Base-by-base conservation (phyloP, 371 early-diverging fungal genomes). In the Rhizopus microsporus region DNA sequence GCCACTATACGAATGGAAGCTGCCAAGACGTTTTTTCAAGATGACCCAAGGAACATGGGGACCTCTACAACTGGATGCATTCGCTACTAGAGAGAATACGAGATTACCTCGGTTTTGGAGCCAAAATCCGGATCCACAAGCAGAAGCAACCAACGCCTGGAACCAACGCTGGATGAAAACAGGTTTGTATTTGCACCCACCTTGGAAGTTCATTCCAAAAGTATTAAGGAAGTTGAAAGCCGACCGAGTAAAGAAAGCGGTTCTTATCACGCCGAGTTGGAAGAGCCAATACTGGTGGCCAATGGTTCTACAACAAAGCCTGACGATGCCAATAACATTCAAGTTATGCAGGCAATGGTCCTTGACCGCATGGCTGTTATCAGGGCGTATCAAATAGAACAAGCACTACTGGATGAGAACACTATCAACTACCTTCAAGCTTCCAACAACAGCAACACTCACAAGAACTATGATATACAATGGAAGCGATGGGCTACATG, bases 181-280 rank as follows among this genome's bases (percentile, higher is more conserved):
- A n/a, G 56, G 51, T 0, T 2, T 59, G 17, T 64, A 46, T 29
- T 3, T 46, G 13, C 34, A 34, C 8, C 47, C 57, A 17, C 52
- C 52, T 7, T 62, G 62, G 56, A 56, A 45, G 13, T 17, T 64
- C 3, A 64, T 59, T 33, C 52, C 65, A 6, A 6, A 5, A n/a
- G 48, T 54, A 15, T 17, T 60, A 13, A 38, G 13, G 39, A 38
- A 38, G 39, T 10, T 38, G 23, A 23, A 23, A 23, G 0, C 23
- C 23, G 23, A 23, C 23, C 23, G 2, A 23, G 0, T 23, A 2
- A 23, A 23, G 23, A 23, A 23, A 23, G 23, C 23, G 23, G 23
- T 23, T 23, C 2, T 23, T 23, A 23, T 38, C 39, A 38, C 2
- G 13, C 39, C 39, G 13, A 38, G 1, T 8, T 38, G 39, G 39